Percentiles rank a stretch among this genome's conserved stretches.
These are phyloP conservation scores for Zygoascus meyerae DNA, from an alignment of 1,139 yeast genomes.

Conservation along the genomic window DNA sequence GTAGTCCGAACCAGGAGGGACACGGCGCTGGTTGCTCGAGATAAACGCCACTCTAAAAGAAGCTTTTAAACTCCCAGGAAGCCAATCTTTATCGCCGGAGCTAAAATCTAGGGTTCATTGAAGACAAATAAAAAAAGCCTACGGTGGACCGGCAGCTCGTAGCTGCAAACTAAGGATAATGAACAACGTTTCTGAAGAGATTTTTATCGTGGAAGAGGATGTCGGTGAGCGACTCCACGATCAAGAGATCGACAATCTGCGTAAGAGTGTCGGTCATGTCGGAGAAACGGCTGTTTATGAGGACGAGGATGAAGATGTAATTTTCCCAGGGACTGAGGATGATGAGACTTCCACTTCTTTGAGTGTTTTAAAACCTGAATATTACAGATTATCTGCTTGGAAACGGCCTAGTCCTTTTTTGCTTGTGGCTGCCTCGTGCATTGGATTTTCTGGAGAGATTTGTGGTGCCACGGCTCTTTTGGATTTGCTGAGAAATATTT, in stretches of 20 bases:
- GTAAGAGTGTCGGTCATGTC: background rate
- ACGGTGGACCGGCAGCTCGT: no score
- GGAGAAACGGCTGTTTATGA: slow-evolving; percentile 1
- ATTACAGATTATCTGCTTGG: slow-evolving; percentile 10
- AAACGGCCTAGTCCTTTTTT: slow-evolving; percentile 14
- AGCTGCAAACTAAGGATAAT: background rate
- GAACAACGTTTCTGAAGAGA: background rate
- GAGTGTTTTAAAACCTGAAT: slow-evolving; percentile 10
- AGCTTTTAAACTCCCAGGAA: no score
- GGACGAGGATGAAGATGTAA: background rate
- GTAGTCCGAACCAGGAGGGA: no score
- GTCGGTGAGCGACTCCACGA: slow-evolving; percentile 1
- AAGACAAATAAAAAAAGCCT: no score
- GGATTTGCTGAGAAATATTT: slow-evolving; percentile 14
- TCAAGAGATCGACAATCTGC: background rate
- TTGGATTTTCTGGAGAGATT: slow-evolving; percentile 11
- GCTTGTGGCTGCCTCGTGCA: slow-evolving; percentile 7
- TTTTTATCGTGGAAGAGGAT: background rate
- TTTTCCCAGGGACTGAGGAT: slow-evolving; percentile 2
- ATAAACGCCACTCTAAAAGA: no score
- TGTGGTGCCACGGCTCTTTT: slow-evolving; percentile 14
- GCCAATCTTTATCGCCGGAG: no score
- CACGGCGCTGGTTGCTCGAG: no score
- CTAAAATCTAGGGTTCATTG: no score
- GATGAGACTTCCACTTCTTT: slow-evolving; percentile 1